Evolutionary conservation across 768 basidiomycete species (phyloP), one percentile per base, ranked within the genome.

Genomic region (Xerocomellus intermedius): DNA sequence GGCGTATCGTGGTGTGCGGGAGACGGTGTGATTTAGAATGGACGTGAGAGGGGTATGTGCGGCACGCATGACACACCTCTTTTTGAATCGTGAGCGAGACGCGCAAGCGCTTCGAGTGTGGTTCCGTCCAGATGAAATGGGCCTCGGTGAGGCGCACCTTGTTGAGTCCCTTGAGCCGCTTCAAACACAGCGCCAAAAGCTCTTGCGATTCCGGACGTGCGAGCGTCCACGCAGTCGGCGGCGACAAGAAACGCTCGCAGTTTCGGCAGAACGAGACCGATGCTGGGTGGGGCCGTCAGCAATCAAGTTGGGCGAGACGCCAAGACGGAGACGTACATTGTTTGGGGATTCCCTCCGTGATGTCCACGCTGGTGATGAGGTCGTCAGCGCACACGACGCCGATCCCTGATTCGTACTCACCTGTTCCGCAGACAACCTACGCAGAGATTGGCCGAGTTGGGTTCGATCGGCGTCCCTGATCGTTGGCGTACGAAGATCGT

Each of bases 111-210:
- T 95, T 94, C 37, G 91, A 94, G 74, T 99, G 96, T 3, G 97
- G 97, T 68, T 99, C 97, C 21, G 97, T 99, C 97, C 97, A 99
- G 65, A 98, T 93, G 71, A 98, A 98, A 59, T 94, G 91, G 2
- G 97, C 97, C 58, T 98, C 96, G n/a, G 97, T 95, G 41, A 99
- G 74, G 46, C 96, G 89, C 26, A 98, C 94, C 77, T 93, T 95
- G 64, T 85, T 87, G 22, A 98, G 78, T 3, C 94, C 94, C 68
- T 95, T 96, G 64, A 98, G 84, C 71, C 95, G 96, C 69, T 91
- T 92, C 55, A 99, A 75, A 71, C 97, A 98, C 54, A 98, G 86
- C 4, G 96, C 91, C 32, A 99, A 81, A 24, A 99, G 79, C 67
- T 98, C 95, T 49, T 96, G 76, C 0, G 93, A 96, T 76, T 99